Evolutionary conservation across 148 eudicot genomes (phyloP), one percentile per base, ranked within the genome.

Genomic region (Gaultheria prostrata): DNA sequence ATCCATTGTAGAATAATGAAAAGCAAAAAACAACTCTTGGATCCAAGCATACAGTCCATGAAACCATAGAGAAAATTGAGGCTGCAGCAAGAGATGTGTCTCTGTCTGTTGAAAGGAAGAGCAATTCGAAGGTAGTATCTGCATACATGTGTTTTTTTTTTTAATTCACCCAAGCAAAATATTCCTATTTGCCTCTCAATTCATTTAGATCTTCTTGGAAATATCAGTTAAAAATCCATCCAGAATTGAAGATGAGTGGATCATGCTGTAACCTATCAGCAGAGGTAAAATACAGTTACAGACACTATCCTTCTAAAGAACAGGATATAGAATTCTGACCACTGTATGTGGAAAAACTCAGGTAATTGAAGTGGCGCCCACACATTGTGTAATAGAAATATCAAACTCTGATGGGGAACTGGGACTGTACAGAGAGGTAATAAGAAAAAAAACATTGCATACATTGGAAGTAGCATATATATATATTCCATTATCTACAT

Each of bases 281-380:
- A 80, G 90, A 92, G 88, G 94, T 86, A 84, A 72, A 82, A 75
- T 21, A 28, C 15, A 28, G 28, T 20, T 6, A 67, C n/a, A 74
- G 6, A 9, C 67, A 4, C 2, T 72, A 18, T 72, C 15, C 2
- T 7, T 32, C 46, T 74, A 18, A 17, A 83, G 26, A 17, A 46
- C 50, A 65, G 21, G 67, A 85, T 20, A 69, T 57, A 45, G 24
- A 39, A 53, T 20, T 59, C 33, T 82, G 14, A 74, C 78, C 30
- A 33, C 39, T 82, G 51, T 24, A 45, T 35, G 77, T 67, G 45
- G 24, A 18, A 53, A 80, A 53, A 18, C 46, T 76, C 72, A 88
- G 90, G 90, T 88, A 43, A 86, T 87, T 49, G 85, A 87, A 85
- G 93, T 91, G 78, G 86, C 93, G 67, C 93, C 93, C 21, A 87